Conservation (phyloP, 2,329 filamentous ascomycete species). For the Fusarium beomiforme region DNA sequence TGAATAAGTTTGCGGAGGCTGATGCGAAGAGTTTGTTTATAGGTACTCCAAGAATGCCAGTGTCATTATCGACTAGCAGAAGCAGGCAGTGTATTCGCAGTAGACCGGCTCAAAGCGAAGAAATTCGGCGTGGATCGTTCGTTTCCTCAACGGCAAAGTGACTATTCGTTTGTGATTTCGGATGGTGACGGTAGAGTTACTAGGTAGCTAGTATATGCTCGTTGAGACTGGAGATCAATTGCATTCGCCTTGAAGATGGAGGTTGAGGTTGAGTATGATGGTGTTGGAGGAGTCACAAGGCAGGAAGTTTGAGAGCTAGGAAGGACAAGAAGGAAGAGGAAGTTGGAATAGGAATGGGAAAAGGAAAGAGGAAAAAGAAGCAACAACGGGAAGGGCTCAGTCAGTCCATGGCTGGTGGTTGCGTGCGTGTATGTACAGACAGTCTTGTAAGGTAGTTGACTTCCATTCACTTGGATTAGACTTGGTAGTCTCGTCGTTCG, state of each 20-base stretch:
- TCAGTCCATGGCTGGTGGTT: conserved; percentile 47
- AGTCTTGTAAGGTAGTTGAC: conserved; percentile 24
- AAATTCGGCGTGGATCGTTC: conserved; percentile 11
- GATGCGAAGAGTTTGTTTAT: conserved; percentile 32
- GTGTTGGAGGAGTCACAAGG: neutral
- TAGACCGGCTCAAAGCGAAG: conserved; percentile 22
- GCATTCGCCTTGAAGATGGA: conserved; percentile 5
- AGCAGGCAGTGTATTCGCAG: conserved; percentile 12
- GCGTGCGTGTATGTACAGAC: conserved; percentile 36
- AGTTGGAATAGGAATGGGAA: neutral
- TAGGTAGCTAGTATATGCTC: neutral
- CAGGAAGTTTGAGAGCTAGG: conserved; percentile 6
- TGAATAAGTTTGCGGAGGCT: conserved; percentile 24
- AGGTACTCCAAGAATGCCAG: conserved; percentile 19
- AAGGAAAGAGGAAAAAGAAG: conserved; percentile 35
- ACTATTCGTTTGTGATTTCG: conserved; percentile 9
- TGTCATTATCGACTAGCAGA: conserved; percentile 41
- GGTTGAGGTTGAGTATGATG: conserved; percentile 12
- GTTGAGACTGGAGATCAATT: conserved; percentile 18
- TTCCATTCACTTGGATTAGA: conserved; percentile 28
- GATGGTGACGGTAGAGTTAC: neutral
- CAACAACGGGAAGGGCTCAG: conserved; percentile 33
- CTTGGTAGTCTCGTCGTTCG: conserved; percentile 36
- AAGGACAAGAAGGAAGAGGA: conserved; percentile 18
- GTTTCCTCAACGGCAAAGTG: neutral